Conservation (phyloP, 805 yeast species). For the Yarrowia osloensis region DNA sequence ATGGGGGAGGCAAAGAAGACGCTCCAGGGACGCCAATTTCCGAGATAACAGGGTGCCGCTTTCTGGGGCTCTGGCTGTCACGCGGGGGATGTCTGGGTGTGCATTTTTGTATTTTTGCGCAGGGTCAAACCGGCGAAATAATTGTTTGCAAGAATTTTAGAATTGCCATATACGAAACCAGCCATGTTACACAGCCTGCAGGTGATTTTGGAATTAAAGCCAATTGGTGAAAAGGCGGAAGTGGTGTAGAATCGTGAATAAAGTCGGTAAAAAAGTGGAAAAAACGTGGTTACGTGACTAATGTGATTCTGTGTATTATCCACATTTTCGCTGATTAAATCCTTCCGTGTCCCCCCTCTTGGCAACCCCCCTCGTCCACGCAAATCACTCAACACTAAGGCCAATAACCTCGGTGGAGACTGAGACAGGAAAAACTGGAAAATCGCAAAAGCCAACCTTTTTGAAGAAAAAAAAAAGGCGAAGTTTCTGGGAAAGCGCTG, state of each 20-base stretch:
- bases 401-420: slow-evolving; percentile 17
- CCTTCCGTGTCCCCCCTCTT: too few species aligned
- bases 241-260: background rate
- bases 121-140: too few species aligned
- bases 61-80: background rate
- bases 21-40: background rate
- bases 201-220: background rate
- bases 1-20: background rate
- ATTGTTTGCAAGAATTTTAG: background rate
- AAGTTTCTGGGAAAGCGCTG: background rate
- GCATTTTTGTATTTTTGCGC: too few species aligned
- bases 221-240: background rate
- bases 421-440: background rate
- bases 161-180: background rate
- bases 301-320: background rate
- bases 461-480: too few species aligned
- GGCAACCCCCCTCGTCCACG: background rate
- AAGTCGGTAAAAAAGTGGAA: background rate
- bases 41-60: background rate
- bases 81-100: too few species aligned
- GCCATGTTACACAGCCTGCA: slow-evolving; percentile 8
- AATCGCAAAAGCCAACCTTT: background rate
- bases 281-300: background rate
- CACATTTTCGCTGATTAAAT: too few species aligned
- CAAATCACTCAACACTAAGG: background rate